Evolutionary conservation across 257 asterid species (phyloP).

Genomic region (Petrea volubilis): DNA sequence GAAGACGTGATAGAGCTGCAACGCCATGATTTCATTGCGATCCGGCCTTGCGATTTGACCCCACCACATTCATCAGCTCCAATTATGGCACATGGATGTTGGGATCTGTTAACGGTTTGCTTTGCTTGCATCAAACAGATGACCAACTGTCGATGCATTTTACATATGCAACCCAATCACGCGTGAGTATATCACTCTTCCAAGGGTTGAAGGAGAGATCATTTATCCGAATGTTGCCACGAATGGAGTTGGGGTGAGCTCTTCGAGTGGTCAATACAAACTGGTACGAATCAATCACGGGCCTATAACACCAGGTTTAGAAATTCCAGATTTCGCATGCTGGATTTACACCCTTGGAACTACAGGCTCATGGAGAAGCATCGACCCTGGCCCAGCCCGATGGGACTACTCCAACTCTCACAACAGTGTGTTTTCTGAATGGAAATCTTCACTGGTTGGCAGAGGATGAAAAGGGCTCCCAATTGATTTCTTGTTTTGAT

Average conservation of each 20-base stretch:
- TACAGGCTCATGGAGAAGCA: conserved; percentile 27
- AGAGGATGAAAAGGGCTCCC: conserved; percentile 2
- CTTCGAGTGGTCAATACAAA: background rate
- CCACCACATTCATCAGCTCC: background rate
- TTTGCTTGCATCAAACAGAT: background rate
- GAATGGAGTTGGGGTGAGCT: background rate
- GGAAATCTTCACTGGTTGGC: conserved; percentile 40
- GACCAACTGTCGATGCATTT: background rate
- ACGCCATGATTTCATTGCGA: conserved; percentile 22
- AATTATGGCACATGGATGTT: background rate
- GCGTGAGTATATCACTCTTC: background rate
- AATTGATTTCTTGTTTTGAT: conserved; percentile 31
- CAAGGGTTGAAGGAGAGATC: background rate
- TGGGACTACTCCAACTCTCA: background rate
- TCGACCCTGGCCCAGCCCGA: background rate
- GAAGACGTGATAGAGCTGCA: conserved; percentile 14
- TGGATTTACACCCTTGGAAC: conserved; percentile 44
- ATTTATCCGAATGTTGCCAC: background rate
- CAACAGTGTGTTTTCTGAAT: conserved; percentile 25
- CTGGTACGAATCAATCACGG: background rate
- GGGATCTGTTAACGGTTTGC: conserved; percentile 35
- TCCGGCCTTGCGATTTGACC: conserved; percentile 16
- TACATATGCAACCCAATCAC: background rate
- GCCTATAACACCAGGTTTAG: background rate
- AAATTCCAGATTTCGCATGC: conserved; percentile 13